Percentiles rank a stretch among this genome's conserved stretches.
These are phyloP conservation scores for Canavalia ensiformis DNA, from an alignment of 306 rosid genomes.

Conservation along the genomic window DNA sequence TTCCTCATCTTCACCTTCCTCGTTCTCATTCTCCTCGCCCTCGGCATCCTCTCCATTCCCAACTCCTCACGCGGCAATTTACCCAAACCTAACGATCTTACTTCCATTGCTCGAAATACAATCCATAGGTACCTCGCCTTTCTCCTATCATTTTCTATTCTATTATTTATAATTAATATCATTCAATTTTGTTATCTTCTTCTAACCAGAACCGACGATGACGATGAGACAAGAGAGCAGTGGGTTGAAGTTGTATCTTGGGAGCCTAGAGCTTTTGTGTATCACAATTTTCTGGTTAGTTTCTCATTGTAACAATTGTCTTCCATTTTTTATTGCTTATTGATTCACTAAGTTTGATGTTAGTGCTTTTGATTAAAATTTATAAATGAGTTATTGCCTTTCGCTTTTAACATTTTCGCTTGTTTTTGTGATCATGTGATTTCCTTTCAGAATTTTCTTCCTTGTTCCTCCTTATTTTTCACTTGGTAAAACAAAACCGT, in stretches of 20 bases:
- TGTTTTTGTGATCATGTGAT: not conserved
- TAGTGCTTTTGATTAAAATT: not conserved
- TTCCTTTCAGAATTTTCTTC: not conserved
- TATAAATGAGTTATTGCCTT: not conserved
- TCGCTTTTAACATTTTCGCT: not conserved
- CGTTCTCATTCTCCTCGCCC: constrained; percentile 84
- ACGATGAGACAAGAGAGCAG: constrained; percentile 64
- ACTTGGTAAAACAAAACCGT: too few relatives aligned
- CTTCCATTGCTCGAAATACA: constrained; percentile 71
- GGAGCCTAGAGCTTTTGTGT: constrained; percentile 98
- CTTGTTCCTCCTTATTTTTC: not conserved
- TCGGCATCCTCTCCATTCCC: constrained; percentile 91
- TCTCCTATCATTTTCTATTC: not conserved
- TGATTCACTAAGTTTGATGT: not conserved
- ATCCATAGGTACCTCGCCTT: constrained; percentile 48
- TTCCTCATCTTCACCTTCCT: constrained; percentile 81
- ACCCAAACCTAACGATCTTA: constrained; percentile 84
- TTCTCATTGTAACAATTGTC: not conserved
- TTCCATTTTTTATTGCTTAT: not conserved
- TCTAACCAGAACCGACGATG: constrained; percentile 49
- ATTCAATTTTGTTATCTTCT: not conserved
- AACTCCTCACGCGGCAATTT: constrained; percentile 58
- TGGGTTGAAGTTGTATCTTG: constrained; percentile 96
- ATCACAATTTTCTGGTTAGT: constrained; percentile 91
- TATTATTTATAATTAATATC: not conserved